Conservation (phyloP, 1,284 basidiomycete species). For the Schizophyllum commune region DNA sequence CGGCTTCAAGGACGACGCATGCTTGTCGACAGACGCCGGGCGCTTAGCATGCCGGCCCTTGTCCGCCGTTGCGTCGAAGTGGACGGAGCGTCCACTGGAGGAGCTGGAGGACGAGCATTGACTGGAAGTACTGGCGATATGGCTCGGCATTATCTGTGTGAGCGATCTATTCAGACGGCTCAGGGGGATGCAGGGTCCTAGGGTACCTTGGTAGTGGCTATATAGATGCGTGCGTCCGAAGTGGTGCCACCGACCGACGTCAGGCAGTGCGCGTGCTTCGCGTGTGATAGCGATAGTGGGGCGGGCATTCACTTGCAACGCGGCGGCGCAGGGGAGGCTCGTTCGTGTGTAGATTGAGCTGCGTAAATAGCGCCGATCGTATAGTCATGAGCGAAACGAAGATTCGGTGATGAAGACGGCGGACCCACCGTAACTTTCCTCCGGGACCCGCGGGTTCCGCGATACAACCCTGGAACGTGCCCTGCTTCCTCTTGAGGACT, state of each 20-base stretch:
- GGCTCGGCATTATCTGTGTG: not conserved
- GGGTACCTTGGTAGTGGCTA: not conserved
- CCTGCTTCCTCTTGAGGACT: not conserved
- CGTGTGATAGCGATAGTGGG: not conserved
- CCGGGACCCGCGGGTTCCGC: no score
- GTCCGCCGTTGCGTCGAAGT: not conserved
- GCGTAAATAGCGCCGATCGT: not conserved
- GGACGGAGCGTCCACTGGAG: not conserved
- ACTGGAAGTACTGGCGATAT: not conserved
- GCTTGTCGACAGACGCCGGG: not conserved
- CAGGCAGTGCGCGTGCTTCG: not conserved
- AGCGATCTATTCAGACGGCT: not conserved
- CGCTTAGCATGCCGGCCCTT: not conserved
- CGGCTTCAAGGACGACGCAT: not conserved
- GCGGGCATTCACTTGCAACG: not conserved
- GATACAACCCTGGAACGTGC: not conserved
- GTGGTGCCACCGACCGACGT: not conserved
- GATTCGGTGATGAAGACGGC: not conserved
- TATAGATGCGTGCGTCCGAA: not conserved
- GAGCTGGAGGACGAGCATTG: not conserved
- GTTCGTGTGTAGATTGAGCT: not conserved
- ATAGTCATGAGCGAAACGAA: not conserved
- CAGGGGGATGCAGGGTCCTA: not conserved
- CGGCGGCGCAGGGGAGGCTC: not conserved
- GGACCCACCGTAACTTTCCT: not conserved